These are phyloP conservation scores for Geosiphon pyriformis DNA, from an alignment of 192 early-diverging fungal genomes.

Conservation along the genomic window DNA sequence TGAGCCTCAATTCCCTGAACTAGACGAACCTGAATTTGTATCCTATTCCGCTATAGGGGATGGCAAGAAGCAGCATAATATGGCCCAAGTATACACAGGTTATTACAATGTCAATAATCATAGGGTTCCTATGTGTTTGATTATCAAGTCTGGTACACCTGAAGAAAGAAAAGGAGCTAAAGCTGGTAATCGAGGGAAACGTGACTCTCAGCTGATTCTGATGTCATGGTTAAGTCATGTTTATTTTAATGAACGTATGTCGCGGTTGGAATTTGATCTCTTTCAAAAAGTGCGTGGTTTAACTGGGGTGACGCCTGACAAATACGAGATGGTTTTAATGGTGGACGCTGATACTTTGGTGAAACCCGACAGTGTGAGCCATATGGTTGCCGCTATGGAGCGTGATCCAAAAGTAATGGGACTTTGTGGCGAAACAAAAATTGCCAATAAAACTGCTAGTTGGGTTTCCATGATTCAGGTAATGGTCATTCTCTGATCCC, in stretches of 20 bases:
- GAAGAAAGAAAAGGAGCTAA: slow-evolving; percentile 60
- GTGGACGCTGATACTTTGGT: slow-evolving; percentile 93
- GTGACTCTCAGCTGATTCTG: slow-evolving; percentile 93
- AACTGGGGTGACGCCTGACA: slow-evolving; percentile 83
- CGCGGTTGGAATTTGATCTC: slow-evolving; percentile 85
- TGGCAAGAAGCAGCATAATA: slow-evolving; percentile 77
- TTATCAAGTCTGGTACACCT: slow-evolving; percentile 70
- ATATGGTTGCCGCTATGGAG: slow-evolving; percentile 89
- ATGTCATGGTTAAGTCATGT: slow-evolving; percentile 89
- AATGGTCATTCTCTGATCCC: neutral
- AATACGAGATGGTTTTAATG: slow-evolving; percentile 74
- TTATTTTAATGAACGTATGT: slow-evolving; percentile 81
- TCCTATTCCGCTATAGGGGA: slow-evolving; percentile 76
- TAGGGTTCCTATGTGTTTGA: slow-evolving; percentile 58
- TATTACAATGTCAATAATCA: slow-evolving; percentile 60
- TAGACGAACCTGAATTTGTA: slow-evolving; percentile 68
- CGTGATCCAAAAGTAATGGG: slow-evolving; percentile 92
- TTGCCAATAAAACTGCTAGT: slow-evolving; percentile 82
- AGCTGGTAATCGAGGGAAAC: slow-evolving; percentile 91
- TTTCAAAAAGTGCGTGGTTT: slow-evolving; percentile 77
- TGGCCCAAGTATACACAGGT: slow-evolving; percentile 77
- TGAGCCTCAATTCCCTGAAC: slow-evolving; percentile 50
- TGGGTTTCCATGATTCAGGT: slow-evolving; percentile 87
- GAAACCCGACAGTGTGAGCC: slow-evolving; percentile 65
- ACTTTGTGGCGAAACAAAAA: slow-evolving; percentile 94